Conservation (phyloP, 139 green algal species). For the Chlorella sp. region DNA sequence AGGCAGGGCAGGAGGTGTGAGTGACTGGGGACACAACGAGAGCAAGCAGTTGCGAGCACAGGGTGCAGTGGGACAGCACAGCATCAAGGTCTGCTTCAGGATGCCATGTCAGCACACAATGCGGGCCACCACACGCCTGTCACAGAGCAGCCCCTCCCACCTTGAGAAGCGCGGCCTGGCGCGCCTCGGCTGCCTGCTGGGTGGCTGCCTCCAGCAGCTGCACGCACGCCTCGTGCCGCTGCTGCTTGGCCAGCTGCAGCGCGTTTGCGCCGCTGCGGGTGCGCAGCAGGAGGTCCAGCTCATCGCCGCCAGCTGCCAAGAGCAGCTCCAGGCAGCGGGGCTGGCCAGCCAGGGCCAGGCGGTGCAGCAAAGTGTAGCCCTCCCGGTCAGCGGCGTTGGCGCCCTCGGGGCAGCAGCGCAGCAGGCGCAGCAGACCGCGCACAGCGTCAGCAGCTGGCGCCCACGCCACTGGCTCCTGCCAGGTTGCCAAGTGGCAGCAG, state of each 20-base stretch:
- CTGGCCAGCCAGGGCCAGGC: slow-evolving; percentile 45
- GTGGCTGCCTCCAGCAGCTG: slow-evolving; percentile 54
- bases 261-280: slow-evolving; percentile 52
- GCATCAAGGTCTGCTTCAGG: too few species aligned
- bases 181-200: slow-evolving; percentile 45
- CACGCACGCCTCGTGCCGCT: slow-evolving; percentile 26
- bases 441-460: slow-evolving; percentile 10
- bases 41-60: too few species aligned
- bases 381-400: slow-evolving; percentile 50
- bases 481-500: slow-evolving; percentile 1
- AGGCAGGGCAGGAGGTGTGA: too few species aligned
- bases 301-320: slow-evolving; percentile 15
- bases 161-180: slow-evolving; percentile 54
- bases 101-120: too few species aligned
- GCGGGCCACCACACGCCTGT: too few species aligned
- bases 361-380: slow-evolving; percentile 51
- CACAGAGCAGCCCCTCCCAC: too few species aligned
- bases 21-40: too few species aligned
- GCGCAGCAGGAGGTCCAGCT: slow-evolving; percentile 58
- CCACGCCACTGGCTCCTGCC: slow-evolving; percentile 24
- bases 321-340: slow-evolving; percentile 42
- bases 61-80: too few species aligned
- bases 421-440: slow-evolving; percentile 10
- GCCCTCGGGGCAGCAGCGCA: slow-evolving; percentile 28
- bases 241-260: slow-evolving; percentile 55